Evolutionary conservation across 768 basidiomycete genomes (phyloP).

Genomic region (Lactifluus echinatus): DNA sequence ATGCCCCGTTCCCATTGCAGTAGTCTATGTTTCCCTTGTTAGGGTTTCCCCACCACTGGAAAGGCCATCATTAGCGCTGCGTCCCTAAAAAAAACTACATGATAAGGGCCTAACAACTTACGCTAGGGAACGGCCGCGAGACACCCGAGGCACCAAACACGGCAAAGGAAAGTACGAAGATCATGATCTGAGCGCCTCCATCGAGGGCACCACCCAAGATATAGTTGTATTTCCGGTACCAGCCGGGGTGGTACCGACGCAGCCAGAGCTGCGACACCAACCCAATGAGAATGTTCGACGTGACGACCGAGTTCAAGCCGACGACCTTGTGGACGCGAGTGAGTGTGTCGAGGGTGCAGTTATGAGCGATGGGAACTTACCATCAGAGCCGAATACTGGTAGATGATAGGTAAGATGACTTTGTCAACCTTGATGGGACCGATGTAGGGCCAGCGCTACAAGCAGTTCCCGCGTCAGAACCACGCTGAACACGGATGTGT

Average conservation of each 20-base stretch:
- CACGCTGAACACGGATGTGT: neutral
- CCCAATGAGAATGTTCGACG: slow-evolving; percentile 40
- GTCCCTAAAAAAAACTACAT: no score
- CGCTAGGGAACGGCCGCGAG: slow-evolving; percentile 39
- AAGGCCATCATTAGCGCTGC: neutral
- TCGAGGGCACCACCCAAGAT: slow-evolving; percentile 58
- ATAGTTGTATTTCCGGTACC: slow-evolving; percentile 63
- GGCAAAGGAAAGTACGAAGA: slow-evolving; percentile 55
- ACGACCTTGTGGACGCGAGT: slow-evolving; percentile 23
- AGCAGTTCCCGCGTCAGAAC: neutral
- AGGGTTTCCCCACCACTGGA: slow-evolving; percentile 48
- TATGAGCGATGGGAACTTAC: neutral
- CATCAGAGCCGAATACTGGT: slow-evolving; percentile 36
- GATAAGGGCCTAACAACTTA: neutral
- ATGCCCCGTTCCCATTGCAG: slow-evolving; percentile 51
- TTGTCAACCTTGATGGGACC: slow-evolving; percentile 41
- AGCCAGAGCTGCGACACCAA: slow-evolving; percentile 43
- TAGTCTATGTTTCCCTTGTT: slow-evolving; percentile 45
- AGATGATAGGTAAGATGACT: slow-evolving; percentile 50
- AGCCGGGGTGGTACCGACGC: slow-evolving; percentile 27
- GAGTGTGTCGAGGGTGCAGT: slow-evolving; percentile 12
- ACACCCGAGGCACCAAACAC: slow-evolving; percentile 52
- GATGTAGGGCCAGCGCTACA: slow-evolving; percentile 48
- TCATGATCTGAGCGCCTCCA: slow-evolving; percentile 58
- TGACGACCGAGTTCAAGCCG: slow-evolving; percentile 48